Conservation (phyloP, 2,329 filamentous ascomycete species). For the Herpomyces periplanetae region DNA sequence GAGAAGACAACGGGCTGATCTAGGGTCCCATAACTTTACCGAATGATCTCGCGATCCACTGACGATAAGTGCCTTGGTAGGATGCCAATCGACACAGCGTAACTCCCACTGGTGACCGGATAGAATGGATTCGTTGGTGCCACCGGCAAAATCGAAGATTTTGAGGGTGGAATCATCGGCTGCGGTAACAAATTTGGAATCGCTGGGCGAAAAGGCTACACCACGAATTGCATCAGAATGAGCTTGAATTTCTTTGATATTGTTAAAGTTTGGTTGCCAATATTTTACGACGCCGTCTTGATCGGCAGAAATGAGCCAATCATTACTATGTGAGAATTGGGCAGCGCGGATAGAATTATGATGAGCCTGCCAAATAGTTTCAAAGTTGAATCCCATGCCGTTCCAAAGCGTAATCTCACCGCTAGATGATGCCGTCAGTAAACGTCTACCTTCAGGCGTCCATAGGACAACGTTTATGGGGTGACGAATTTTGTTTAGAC, state of each 20-base stretch:
- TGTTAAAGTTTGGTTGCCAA: conserved; percentile 97
- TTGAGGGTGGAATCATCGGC: conserved; percentile 75
- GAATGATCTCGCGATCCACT: conserved; percentile 92
- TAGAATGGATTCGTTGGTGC: conserved; percentile 39
- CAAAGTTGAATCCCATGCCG: conserved; percentile 92
- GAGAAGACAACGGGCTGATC: conserved; percentile 52
- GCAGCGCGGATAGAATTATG: conserved; percentile 48
- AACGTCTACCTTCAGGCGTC: conserved; percentile 70
- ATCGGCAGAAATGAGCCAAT: conserved; percentile 84
- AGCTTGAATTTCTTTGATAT: conserved; percentile 69
- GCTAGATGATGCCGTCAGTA: conserved; percentile 74
- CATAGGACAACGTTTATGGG: conserved; percentile 86
- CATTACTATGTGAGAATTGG: conserved; percentile 68
- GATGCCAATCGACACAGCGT: conserved; percentile 91
- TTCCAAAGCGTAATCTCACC: conserved; percentile 98
- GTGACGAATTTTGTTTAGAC: conserved; percentile 87
- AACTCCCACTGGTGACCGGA: conserved; percentile 94
- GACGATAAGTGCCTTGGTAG: conserved; percentile 61
- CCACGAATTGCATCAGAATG: conserved; percentile 67
- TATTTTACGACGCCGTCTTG: conserved; percentile 89
- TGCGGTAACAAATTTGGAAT: conserved; percentile 79
- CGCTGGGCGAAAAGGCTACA: conserved; percentile 64
- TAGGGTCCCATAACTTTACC: conserved; percentile 93
- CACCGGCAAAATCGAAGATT: conserved; percentile 77
- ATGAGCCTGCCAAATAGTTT: conserved; percentile 50